phyloP scores from a whole-genome alignment of 2,329 filamentous ascomycete species.

The Chaetomium globosum region DNA sequence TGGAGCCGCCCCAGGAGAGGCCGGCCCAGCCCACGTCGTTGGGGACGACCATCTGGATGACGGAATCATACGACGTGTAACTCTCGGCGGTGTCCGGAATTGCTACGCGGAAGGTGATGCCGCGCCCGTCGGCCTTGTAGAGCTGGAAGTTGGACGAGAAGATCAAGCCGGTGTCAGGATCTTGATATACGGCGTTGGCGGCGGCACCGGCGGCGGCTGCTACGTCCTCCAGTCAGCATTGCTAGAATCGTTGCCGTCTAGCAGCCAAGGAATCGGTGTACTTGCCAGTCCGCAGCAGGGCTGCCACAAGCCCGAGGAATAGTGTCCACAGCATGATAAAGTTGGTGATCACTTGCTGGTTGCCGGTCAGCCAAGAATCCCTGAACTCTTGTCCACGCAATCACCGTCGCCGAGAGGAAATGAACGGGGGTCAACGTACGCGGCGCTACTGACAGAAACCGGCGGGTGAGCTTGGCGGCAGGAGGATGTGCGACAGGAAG shows the following conservation, averaged over 20 bases:
- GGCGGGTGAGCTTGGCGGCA: constrained; percentile 9
- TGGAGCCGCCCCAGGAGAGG: constrained; percentile 52
- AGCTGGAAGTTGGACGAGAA: constrained; percentile 41
- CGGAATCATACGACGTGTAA: constrained; percentile 32
- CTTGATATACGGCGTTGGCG: constrained; percentile 38
- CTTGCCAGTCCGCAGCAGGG: constrained; percentile 30
- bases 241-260: neutral
- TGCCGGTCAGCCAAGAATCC: neutral
- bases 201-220: constrained; percentile 22
- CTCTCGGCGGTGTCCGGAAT: constrained; percentile 29
- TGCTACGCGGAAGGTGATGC: constrained; percentile 37
- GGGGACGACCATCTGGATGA: constrained; percentile 48
- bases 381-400: neutral
- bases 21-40: constrained; percentile 51
- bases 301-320: constrained; percentile 31
- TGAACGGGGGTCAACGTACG: neutral
- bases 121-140: constrained; percentile 45
- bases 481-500: neutral
- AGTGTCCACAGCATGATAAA: constrained; percentile 31
- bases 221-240: neutral
- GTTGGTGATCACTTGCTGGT: neutral
- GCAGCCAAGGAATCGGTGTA: neutral
- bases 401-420: neutral
- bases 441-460: neutral
- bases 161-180: constrained; percentile 48